These are phyloP conservation scores for Rosa hybrid DNA, from an alignment of 331 rosid species.

Conservation along the genomic window DNA sequence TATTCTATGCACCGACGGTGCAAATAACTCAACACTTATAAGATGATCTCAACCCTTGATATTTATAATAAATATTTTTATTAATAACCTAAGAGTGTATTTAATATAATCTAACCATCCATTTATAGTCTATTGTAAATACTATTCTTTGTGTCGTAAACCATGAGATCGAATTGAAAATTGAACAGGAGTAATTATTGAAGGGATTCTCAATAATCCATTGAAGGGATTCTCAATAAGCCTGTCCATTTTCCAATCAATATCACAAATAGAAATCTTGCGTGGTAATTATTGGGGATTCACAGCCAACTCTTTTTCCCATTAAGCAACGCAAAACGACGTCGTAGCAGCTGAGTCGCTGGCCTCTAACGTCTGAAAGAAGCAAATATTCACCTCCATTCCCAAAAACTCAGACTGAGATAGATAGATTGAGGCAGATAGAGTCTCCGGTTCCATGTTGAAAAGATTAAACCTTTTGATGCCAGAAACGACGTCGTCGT, in stretches of 20 bases:
- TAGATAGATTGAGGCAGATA: background rate
- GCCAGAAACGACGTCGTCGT: background rate
- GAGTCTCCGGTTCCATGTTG: background rate
- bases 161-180: too few species aligned
- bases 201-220: too few species aligned
- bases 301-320: background rate
- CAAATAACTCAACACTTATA: too few species aligned
- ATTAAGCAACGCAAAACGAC: background rate
- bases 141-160: too few species aligned
- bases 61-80: too few species aligned
- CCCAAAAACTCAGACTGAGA: background rate
- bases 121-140: too few species aligned
- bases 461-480: background rate
- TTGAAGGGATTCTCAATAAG: background rate
- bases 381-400: slow-evolving; percentile 8
- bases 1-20: too few species aligned
- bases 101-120: too few species aligned
- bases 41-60: too few species aligned
- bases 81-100: too few species aligned
- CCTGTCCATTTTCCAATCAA: background rate
- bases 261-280: background rate
- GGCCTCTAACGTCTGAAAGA: slow-evolving; percentile 5
- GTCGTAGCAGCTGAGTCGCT: background rate
- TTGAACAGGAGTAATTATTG: too few species aligned
- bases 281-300: background rate